A percentile compares a stretch with the other conserved stretches of the same genome.
Conservation (phyloP, 148 eudicot species). For the Amaranthus hypochondriacus region DNA sequence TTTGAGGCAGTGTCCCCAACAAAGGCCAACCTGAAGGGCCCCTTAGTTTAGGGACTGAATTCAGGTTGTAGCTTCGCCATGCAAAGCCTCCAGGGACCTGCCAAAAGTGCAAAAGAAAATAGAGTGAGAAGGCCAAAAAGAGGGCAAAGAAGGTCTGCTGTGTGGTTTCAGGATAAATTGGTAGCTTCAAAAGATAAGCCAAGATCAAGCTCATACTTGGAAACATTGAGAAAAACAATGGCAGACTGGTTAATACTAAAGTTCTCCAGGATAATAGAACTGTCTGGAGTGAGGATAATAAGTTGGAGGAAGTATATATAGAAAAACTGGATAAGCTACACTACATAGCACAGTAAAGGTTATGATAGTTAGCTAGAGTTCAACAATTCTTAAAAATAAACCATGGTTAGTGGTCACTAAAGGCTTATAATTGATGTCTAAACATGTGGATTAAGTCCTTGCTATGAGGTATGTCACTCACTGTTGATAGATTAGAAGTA, state of each 20-base stretch:
- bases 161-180: conserved; percentile 27
- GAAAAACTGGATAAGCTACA: conserved; percentile 4
- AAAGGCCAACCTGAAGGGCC: conserved; percentile 73
- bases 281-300: conserved; percentile 26
- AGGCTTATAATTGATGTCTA: neutral
- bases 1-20: conserved; percentile 50
- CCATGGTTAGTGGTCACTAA: conserved; percentile 22
- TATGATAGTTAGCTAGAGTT: conserved; percentile 19
- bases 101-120: conserved; percentile 44
- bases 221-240: too few relatives aligned
- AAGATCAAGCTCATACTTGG: conserved; percentile 30
- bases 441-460: conserved; percentile 15
- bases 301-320: conserved; percentile 35
- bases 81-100: conserved; percentile 69
- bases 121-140: conserved; percentile 30
- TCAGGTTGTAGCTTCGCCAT: conserved; percentile 45
- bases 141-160: conserved; percentile 31
- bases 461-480: conserved; percentile 13
- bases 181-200: conserved; percentile 22
- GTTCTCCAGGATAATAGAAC: conserved; percentile 8
- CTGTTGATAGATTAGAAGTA: conserved; percentile 7
- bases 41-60: conserved; percentile 24
- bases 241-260: neutral
- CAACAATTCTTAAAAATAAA: conserved; percentile 9
- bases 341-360: conserved; percentile 22